Evolutionary conservation across 257 asterid genomes (phyloP), one percentile per base, ranked within the genome.

Genomic region (Solanum neorickii): DNA sequence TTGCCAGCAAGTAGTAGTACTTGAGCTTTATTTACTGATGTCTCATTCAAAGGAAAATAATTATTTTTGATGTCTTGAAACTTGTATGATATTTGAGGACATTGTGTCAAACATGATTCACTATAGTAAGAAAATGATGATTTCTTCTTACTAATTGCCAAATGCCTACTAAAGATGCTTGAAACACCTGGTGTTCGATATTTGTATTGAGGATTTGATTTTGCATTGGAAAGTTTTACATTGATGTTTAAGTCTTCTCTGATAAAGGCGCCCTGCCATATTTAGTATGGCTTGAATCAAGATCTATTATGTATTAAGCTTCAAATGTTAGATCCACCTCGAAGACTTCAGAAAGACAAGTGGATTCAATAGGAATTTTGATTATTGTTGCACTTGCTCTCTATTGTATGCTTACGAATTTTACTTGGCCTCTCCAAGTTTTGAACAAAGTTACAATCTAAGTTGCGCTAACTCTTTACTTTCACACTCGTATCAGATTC

Each of bases 401-500:
- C 27, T 56, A 56, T 56, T 3, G 39, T 13, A 68, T 6, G n/a
- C 39, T 31, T 70, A 42, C 7, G 44, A 35, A 20, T 73, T 72
- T 33, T 35, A 41, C 14, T 76, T 42, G 2, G 37, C 13, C 37
- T n/a, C 18, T n/a, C 5, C 0, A 76, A 7, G 14, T 42, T 56
- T 77, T 13, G 83, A 42, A 77, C 9, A 42, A 42, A n/a, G 13
- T 15, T 74, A 11, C 39, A 74, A 74, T 27, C 23, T 74, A 5
- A 52, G 9, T 49, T 49, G 1, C 1, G 23, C 4, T 9, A 23
- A 52, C 0, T 52, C 2, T 18, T 56, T 2, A 56, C n/a, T 18
- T 18, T 56, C n/a, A 4, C 12, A 20, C 0, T 0, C 5, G 0
- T 56, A 2, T 20, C 1, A 1, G 0, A 56, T 56, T 56, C 12